Base-by-base conservation (phyloP, 2,329 filamentous ascomycete genomes). In the Dothistroma septosporum region DNA sequence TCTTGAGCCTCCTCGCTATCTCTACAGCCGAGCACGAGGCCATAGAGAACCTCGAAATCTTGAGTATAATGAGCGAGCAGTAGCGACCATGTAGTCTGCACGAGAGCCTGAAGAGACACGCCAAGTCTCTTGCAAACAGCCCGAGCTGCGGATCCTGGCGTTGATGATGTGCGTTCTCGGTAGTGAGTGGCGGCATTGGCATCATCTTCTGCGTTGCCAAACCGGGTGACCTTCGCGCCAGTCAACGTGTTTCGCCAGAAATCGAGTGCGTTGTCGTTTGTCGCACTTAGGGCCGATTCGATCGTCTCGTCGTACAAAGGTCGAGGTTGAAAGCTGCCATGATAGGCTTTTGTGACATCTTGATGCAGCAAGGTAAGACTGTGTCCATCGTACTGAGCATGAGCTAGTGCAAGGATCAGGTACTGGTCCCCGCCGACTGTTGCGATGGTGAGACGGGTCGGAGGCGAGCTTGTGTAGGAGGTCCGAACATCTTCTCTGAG, bases 381-480 rank as follows among this genome's bases (percentile, higher is more conserved):
- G 84, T 87, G 92, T 0, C 92, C 92, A 70, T 97, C 92, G 66
- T 97, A 97, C 21, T 96, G 80, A 1, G 92, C 91, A 74, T 97
- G 92, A 0, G 92, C 83, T 44, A 96, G 86, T 0, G 91, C 92
- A 0, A 97, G 72, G 4, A 84, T 60, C n/a, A 85, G 68, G 59
- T 81, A 82, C 2, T 57, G 70, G 16, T 75, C 71, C 6, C 63
- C 55, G 0, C 69, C 58, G 21, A 75, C 70, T 16, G 72, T 63
- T 21, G 79, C 66, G 4, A 80, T 55, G 2, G 73, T 75, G 14
- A 84, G 58, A 16, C 74, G 74, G 31, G 68, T 73, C 55, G 24
- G 75, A 67, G 44, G 68, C 21, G 33, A 28, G 5, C 14, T 35
- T 5, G 54, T 46, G 14, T 61, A 53, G 77, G 79, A 2, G 80